phyloP scores from a whole-genome alignment of 345 rosid species.

The Pelargonium nanum region DNA sequence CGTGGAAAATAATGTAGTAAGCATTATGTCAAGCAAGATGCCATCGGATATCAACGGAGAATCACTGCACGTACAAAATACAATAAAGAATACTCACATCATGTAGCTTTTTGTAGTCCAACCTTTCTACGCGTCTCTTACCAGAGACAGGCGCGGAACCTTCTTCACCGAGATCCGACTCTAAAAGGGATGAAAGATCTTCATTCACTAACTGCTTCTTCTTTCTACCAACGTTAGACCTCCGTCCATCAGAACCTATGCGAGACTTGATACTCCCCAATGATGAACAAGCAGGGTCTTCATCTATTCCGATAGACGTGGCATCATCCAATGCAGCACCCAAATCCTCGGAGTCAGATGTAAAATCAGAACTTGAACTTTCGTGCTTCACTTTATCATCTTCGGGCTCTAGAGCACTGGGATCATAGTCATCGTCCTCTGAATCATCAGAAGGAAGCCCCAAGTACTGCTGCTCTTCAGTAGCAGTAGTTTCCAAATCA shows the following conservation, averaged over 20 bases:
- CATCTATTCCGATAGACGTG: slow-evolving; percentile 25
- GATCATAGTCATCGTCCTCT: slow-evolving; percentile 75
- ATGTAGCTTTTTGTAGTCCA: slow-evolving; percentile 84
- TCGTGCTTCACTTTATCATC: slow-evolving; percentile 34
- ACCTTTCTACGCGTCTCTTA: slow-evolving; percentile 51
- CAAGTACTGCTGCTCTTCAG: slow-evolving; percentile 25
- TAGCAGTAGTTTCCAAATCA: slow-evolving; percentile 28
- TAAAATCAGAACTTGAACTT: slow-evolving; percentile 63
- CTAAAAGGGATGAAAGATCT: slow-evolving; percentile 23
- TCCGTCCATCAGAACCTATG: slow-evolving; percentile 15
- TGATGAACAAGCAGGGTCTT: slow-evolving; percentile 9
- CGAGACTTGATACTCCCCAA: not conserved
- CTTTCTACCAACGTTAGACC: slow-evolving; percentile 18
- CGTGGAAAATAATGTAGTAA: too few species aligned
- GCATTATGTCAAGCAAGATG: not conserved
- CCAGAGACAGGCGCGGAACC: slow-evolving; percentile 28
- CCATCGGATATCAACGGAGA: not conserved
- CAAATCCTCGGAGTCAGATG: slow-evolving; percentile 75
- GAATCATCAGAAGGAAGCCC: slow-evolving; percentile 85
- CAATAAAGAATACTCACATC: slow-evolving; percentile 51
- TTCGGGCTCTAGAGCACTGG: slow-evolving; percentile 41
- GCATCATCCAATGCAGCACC: slow-evolving; percentile 21
- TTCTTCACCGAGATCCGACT: slow-evolving; percentile 30
- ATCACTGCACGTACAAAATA: not conserved
- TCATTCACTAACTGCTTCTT: slow-evolving; percentile 16